Evolutionary conservation across 2,329 filamentous ascomycete genomes (phyloP).

Genomic region (Macrophomina phaseolina): DNA sequence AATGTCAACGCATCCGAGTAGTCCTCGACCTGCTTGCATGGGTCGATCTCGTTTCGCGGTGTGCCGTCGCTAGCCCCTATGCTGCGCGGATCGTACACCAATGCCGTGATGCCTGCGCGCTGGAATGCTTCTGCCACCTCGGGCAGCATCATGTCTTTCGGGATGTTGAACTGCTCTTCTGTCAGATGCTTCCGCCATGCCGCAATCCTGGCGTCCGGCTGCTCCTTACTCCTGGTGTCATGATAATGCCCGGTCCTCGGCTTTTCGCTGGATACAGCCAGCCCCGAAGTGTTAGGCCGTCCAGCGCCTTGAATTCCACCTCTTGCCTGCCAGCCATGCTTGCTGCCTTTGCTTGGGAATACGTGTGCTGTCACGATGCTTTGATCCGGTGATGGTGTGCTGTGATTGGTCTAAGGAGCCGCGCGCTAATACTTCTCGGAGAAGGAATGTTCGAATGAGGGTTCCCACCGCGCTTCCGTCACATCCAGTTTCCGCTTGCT

Average conservation of each 20-base stretch:
- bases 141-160: slow-evolving; percentile 42
- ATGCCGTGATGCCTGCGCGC: slow-evolving; percentile 40
- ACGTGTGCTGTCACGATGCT: neutral
- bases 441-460: neutral
- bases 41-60: slow-evolving; percentile 48
- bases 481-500: neutral
- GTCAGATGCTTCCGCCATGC: slow-evolving; percentile 20
- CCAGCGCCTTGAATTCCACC: slow-evolving; percentile 50
- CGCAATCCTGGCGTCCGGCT: neutral
- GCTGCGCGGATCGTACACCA: slow-evolving; percentile 46
- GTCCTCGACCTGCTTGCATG: slow-evolving; percentile 41
- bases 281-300: slow-evolving; percentile 48
- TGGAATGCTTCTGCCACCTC: slow-evolving; percentile 44
- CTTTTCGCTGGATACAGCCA: slow-evolving; percentile 43
- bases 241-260: slow-evolving; percentile 37
- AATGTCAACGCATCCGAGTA: slow-evolving; percentile 46
- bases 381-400: neutral
- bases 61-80: slow-evolving; percentile 47
- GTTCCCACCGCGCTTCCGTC: neutral
- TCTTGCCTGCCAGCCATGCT: slow-evolving; percentile 31
- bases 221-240: slow-evolving; percentile 35
- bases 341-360: neutral
- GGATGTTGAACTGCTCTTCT: slow-evolving; percentile 36
- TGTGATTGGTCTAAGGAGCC: neutral
- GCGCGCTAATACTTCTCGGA: slow-evolving; percentile 5